phyloP scores from a whole-genome alignment of 108 stramenopile genomes.

The Poteriospumella lacustris region DNA sequence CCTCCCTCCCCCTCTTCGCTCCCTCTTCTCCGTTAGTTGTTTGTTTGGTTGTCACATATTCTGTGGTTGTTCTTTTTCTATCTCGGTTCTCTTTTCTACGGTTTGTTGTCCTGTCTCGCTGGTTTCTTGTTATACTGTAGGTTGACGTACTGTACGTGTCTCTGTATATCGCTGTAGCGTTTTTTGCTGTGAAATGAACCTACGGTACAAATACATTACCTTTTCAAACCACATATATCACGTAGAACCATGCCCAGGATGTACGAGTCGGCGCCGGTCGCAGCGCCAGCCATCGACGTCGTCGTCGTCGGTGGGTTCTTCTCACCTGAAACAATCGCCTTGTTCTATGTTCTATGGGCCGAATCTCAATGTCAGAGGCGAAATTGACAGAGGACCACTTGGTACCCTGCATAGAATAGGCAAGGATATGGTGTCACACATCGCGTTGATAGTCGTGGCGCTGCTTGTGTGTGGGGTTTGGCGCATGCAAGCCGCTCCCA shows the following conservation, averaged over 20 bases:
- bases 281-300: background rate
- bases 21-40: no score
- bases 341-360: background rate
- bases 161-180: no score
- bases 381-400: no score
- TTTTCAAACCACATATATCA: background rate
- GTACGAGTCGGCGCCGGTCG: background rate
- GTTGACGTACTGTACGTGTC: no score
- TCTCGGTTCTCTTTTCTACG: no score
- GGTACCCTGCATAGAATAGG: no score
- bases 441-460: background rate
- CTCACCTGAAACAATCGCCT: background rate
- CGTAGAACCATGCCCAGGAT: background rate
- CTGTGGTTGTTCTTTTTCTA: no score
- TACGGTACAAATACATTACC: background rate
- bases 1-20: no score
- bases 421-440: no score
- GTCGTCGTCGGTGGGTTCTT: background rate
- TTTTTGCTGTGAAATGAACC: background rate
- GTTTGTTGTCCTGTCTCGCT: no score
- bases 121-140: no score
- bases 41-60: no score
- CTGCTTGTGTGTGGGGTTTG: background rate
- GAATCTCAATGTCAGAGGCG: background rate
- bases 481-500: background rate